Base-by-base conservation (phyloP, 805 yeast genomes). In the Wickerhamiella australiensis region DNA sequence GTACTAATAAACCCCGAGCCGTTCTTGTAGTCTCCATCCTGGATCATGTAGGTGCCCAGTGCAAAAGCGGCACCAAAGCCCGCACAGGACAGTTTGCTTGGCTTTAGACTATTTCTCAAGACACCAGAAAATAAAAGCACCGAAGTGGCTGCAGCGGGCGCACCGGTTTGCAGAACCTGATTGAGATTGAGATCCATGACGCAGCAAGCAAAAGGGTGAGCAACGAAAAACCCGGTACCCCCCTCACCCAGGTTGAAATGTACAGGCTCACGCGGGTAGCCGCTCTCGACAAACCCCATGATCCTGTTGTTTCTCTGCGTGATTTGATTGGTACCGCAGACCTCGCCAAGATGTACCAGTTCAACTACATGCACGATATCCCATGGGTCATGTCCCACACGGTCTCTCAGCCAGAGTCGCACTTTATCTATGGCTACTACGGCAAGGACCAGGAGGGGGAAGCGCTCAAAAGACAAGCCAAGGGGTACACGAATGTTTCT, bases 301-400 rank as follows among this genome's bases (percentile, higher is more conserved):
- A 47, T 38, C 46, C 40, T 5, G 60, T 52, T 12, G 41, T 58
- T 2, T 35, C 51, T 2, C 50, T 63, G 20, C 23, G 31, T 2
- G 61, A 60, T 12, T 33, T 63, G 22, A 50, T 63, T n/a, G 56
- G 62, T 7, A 50, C 47, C 4, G 45, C 44, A 2, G 56, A 53
- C 33, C 49, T 62, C 17, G 42, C 25, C 2, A 49, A 50, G 15
- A 58, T 60, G 63, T 63, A 62, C 58, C 66, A 64, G 51, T 61
- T 64, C 57, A 64, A 63, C 36, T 64, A 55, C 53, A 53, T 58
- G 57, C 55, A 56, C 13, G 54, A 56, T 41, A 49, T 61, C 12
- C 52, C 50, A 5, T 64, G 57, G 49, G 57, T 62, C 17, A 48
- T 61, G 56, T 12, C 18, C 5, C 52, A 61, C 11, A 13, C 59